These are phyloP conservation scores for Panicum hallii DNA, from an alignment of 202 grass and related monocot genomes.

Conservation along the genomic window DNA sequence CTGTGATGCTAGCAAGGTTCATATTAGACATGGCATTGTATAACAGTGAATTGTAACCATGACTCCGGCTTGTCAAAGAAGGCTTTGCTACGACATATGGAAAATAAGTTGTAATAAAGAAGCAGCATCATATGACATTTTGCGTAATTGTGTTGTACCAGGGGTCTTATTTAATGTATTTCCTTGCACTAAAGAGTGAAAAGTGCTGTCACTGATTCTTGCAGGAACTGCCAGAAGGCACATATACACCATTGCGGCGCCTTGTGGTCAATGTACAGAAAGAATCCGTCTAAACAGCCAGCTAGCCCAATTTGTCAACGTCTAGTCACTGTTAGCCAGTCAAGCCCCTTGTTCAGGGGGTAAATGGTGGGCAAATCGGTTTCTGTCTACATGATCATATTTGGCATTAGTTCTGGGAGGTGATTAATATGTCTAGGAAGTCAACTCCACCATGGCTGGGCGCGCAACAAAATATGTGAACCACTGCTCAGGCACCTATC, in stretches of 20 bases:
- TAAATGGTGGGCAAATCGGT: background rate
- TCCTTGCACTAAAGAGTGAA: constrained; percentile 12
- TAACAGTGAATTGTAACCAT: background rate
- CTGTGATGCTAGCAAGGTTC: background rate
- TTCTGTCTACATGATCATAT: background rate
- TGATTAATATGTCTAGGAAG: background rate
- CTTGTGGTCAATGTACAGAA: constrained; percentile 4
- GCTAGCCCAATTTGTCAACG: background rate
- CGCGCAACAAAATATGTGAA: background rate
- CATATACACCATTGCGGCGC: background rate
- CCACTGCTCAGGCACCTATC: background rate
- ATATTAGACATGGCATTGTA: background rate
- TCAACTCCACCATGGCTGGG: background rate
- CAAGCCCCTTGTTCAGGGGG: background rate
- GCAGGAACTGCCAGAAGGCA: background rate
- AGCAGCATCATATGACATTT: no score
- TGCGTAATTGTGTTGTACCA: no score
- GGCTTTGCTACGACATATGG: background rate
- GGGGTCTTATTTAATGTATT: background rate
- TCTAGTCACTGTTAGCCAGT: background rate
- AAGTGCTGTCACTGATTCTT: background rate
- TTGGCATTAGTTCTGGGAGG: background rate
- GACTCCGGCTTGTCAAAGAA: constrained; percentile 18
- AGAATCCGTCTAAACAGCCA: background rate
- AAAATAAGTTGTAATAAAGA: background rate